A percentile compares a stretch with the other conserved stretches of the same genome.
These are phyloP conservation scores for Clavaria fumosa DNA, from an alignment of 768 basidiomycete species.

Conservation along the genomic window DNA sequence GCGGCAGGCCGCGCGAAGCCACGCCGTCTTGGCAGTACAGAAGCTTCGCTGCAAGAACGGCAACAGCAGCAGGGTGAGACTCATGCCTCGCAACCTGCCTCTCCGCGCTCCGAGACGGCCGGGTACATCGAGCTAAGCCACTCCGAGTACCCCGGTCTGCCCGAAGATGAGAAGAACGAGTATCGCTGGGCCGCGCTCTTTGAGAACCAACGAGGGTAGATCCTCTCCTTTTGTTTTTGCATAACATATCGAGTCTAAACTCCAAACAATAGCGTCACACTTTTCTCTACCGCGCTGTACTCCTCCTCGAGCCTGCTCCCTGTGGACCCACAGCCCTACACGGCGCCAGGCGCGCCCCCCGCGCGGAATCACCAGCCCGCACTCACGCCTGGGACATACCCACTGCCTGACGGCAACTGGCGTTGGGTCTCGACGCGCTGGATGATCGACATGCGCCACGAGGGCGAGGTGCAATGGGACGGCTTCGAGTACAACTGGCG, in stretches of 20 bases:
- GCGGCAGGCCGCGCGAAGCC: conserved; percentile 15
- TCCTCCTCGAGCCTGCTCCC: conserved; percentile 57
- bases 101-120: conserved; percentile 6
- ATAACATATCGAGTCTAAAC: too few relatives aligned
- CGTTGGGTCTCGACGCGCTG: conserved; percentile 65
- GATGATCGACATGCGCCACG: conserved; percentile 83
- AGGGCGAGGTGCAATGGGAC: conserved; percentile 66
- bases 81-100: not conserved
- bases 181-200: conserved; percentile 71
- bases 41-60: not conserved
- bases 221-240: conserved; percentile 7
- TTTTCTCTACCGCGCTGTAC: conserved; percentile 63
- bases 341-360: conserved; percentile 31
- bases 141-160: conserved; percentile 13
- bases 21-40: not conserved
- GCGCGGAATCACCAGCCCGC: conserved; percentile 34
- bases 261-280: conserved; percentile 28
- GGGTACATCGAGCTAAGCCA: conserved; percentile 21
- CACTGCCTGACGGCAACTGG: conserved; percentile 71
- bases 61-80: not conserved
- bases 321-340: conserved; percentile 60
- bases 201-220: conserved; percentile 73
- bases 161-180: conserved; percentile 26
- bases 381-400: conserved; percentile 45
- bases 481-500: conserved; percentile 80